phyloP scores from a whole-genome alignment of 139 green algal species.

The Volvox reticuliferus region DNA sequence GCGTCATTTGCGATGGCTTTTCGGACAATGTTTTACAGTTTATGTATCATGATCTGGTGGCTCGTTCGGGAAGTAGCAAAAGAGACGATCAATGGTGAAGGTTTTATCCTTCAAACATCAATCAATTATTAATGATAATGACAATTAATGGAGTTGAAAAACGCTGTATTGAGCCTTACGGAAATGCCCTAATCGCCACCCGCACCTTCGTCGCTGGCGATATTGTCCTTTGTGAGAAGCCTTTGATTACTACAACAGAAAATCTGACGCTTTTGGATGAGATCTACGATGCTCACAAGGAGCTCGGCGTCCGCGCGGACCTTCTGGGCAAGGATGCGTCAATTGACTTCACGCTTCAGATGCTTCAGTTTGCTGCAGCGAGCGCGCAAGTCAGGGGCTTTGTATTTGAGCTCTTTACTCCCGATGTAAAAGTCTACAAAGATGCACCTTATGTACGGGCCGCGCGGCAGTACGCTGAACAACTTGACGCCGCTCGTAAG shows the following conservation, averaged over 20 bases:
- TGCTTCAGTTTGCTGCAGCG: neutral
- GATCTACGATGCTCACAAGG: neutral
- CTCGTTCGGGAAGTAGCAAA: no score
- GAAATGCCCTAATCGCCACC: neutral
- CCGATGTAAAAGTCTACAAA: neutral
- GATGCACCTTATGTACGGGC: conserved; percentile 21
- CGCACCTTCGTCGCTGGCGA: conserved; percentile 5
- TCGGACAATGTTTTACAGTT: no score
- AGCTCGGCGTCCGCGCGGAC: conserved; percentile 29
- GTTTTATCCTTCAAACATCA: no score
- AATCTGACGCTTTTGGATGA: neutral
- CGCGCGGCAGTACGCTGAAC: conserved; percentile 5
- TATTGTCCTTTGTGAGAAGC: neutral
- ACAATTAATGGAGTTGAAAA: neutral
- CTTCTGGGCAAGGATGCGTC: conserved; percentile 32
- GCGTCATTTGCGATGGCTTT: no score
- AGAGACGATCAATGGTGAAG: no score
- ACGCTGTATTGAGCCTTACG: neutral
- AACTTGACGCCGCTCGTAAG: neutral
- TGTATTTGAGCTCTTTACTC: neutral
- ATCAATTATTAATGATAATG: neutral
- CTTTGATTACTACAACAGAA: neutral
- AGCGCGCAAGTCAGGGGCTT: neutral
- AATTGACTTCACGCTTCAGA: conserved; percentile 26
- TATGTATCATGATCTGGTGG: no score